These are phyloP conservation scores for Crotalaria pallida DNA, from an alignment of 306 rosid species.

Conservation along the genomic window DNA sequence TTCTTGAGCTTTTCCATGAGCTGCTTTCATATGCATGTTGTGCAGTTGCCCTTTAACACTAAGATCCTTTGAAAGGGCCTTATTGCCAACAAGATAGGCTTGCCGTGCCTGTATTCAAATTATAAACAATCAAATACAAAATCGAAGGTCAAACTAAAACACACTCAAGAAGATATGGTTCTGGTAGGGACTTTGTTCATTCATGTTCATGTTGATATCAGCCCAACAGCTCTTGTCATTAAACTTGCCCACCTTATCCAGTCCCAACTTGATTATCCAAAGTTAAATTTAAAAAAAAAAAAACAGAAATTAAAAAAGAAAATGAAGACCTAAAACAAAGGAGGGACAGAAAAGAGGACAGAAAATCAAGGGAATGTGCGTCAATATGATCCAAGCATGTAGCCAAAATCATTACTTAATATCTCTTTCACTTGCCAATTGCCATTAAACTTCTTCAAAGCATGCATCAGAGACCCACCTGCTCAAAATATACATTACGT, in stretches of 20 bases:
- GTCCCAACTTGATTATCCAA: background rate
- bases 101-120: conserved; percentile 64
- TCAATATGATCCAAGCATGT: background rate
- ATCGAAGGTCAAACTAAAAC: background rate
- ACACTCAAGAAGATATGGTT: background rate
- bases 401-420: background rate
- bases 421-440: background rate
- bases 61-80: conserved; percentile 77
- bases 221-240: background rate
- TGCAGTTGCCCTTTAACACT: conserved; percentile 76
- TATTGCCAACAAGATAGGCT: conserved; percentile 74
- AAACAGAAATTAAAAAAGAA: background rate
- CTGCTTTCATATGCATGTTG: conserved; percentile 79
- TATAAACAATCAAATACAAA: conserved; percentile 11
- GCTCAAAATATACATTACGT: conserved; percentile 80
- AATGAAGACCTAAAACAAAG: background rate
- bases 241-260: background rate
- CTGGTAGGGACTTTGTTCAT: conserved; percentile 13
- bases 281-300: background rate
- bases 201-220: conserved; percentile 8
- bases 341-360: background rate
- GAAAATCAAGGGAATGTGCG: background rate
- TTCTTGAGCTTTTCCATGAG: conserved; percentile 89
- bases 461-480: conserved; percentile 38
- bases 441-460: background rate